Base-by-base conservation (phyloP, 768 basidiomycete species). In the Coprinopsis strossmayeri region DNA sequence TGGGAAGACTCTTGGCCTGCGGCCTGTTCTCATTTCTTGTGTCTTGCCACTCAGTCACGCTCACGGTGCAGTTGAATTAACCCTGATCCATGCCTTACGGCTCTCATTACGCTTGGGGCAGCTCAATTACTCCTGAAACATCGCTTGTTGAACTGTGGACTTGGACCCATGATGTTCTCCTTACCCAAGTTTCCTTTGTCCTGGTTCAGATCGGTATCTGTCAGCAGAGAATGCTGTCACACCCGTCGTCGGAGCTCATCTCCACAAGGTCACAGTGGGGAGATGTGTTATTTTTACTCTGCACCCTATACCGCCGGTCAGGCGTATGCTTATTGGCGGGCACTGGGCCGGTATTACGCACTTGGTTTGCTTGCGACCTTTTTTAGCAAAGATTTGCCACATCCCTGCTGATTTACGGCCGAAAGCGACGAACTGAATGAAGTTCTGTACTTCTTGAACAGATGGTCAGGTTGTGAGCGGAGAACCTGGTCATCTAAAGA, bases 121-220 rank as follows among this genome's bases (percentile, higher is more conserved):
- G n/a, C n/a, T n/a, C n/a, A n/a, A n/a, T n/a, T n/a, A n/a, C n/a
- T n/a, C n/a, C n/a, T n/a, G n/a, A n/a, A n/a, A n/a, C n/a, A n/a
- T n/a, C n/a, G n/a, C 37, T 12, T 17, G 20, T 26, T 10, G 41
- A 42, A 42, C 24, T 42, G 9, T 42, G 20, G 41, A 18, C 9
- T 5, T 11, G 24, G 41, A 42, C 41, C 41, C 41, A 42, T 42
- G 41, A 42, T 42, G 41, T n/a, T n/a, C 24, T 9, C 9, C 37
- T 23, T 26, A 21, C 18, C 18, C 5, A 12, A 21, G 20, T 18
- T 42, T 42, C 41, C 41, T 10, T 26, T 42, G 20, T 26, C 11
- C 20, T 42, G 41, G 41, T 42, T 42, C 41, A 42, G 41, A 42
- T 42, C 41, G n/a, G n/a, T n/a, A n/a, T n/a, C n/a, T n/a, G n/a